phyloP scores from a whole-genome alignment of 2,329 filamentous ascomycete species.

The Beauveria rudraprayagi region DNA sequence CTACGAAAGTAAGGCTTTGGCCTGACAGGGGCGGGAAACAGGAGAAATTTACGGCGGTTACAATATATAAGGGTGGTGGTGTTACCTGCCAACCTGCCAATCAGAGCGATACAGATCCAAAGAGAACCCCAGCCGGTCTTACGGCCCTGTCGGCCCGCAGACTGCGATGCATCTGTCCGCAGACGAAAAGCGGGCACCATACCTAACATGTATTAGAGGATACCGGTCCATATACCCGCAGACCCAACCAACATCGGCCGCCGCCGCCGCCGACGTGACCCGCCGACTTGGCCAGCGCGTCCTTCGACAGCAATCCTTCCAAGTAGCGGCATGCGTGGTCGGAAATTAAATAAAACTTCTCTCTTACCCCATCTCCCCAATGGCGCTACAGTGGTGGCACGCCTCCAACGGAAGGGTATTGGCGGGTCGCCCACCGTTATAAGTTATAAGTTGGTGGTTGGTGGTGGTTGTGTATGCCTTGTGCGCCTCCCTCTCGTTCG shows the following conservation, averaged over 20 bases:
- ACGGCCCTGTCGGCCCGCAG: neutral
- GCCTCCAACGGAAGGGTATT: too few species aligned
- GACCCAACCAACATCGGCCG: neutral
- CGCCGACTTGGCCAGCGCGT: too few species aligned
- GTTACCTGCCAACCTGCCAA: neutral
- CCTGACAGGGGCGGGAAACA: too few species aligned
- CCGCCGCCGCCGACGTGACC: too few species aligned
- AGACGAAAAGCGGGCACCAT: neutral
- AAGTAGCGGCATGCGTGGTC: too few species aligned
- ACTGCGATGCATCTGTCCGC: neutral
- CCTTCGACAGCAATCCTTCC: too few species aligned
- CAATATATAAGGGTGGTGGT: neutral
- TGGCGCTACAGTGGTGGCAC: too few species aligned
- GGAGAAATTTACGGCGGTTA: constrained; percentile 24
- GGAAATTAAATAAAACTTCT: too few species aligned
- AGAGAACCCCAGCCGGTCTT: neutral
- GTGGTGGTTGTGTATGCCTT: neutral
- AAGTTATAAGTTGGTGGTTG: neutral
- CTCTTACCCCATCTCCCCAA: too few species aligned
- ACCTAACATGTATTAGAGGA: neutral
- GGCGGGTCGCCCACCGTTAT: neutral
- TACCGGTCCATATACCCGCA: neutral
- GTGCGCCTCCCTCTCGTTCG: neutral
- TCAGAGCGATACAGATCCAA: neutral
- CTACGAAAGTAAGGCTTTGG: neutral